Evolutionary conservation across 2,329 filamentous ascomycete genomes (phyloP).

Genomic region (Sodiomyces alkalinus): DNA sequence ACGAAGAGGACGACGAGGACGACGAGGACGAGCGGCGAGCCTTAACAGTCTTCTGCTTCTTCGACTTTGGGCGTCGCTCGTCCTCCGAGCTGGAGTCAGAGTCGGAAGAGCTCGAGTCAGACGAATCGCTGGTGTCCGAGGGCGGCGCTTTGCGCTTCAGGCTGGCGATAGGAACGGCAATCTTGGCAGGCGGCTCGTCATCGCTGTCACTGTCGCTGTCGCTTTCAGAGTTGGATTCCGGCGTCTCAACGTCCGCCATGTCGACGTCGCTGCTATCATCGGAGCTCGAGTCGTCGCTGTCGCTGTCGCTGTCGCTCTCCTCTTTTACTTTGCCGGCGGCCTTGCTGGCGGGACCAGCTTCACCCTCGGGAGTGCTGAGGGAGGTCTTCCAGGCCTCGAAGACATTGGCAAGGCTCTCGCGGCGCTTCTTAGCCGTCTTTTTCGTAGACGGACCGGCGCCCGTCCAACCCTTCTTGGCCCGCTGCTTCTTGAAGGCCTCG

Average conservation of each 20-base stretch:
- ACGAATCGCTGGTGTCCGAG: slow-evolving; percentile 10
- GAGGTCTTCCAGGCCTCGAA: slow-evolving; percentile 34
- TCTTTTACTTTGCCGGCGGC: slow-evolving; percentile 9
- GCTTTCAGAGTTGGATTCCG: slow-evolving; percentile 12
- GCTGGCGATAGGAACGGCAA: slow-evolving; percentile 9
- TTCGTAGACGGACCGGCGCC: slow-evolving; percentile 11
- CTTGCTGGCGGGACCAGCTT: slow-evolving; percentile 11
- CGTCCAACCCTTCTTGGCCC: slow-evolving; percentile 35
- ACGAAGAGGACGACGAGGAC: slow-evolving; percentile 16
- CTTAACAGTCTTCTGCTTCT: slow-evolving; percentile 34
- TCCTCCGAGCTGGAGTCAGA: slow-evolving; percentile 23
- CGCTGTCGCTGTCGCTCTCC: slow-evolving; percentile 10
- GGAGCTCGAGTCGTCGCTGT: slow-evolving; percentile 17
- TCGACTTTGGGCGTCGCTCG: slow-evolving; percentile 28
- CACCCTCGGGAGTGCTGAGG: slow-evolving; percentile 4
- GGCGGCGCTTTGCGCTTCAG: slow-evolving; percentile 26
- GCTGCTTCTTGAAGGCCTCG: slow-evolving; percentile 47
- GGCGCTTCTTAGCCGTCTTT: slow-evolving; percentile 11
- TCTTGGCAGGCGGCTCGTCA: slow-evolving; percentile 1
- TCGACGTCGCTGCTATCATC: slow-evolving; percentile 27
- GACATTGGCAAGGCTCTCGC: slow-evolving; percentile 30
- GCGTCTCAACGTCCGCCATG: slow-evolving; percentile 28
- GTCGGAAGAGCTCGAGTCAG: slow-evolving; percentile 16
- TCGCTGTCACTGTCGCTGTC: slow-evolving; percentile 10
- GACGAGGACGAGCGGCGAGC: slow-evolving; percentile 14